Conservation (phyloP, 306 rosid species). For the Ammopiptanthus mongolicus region DNA sequence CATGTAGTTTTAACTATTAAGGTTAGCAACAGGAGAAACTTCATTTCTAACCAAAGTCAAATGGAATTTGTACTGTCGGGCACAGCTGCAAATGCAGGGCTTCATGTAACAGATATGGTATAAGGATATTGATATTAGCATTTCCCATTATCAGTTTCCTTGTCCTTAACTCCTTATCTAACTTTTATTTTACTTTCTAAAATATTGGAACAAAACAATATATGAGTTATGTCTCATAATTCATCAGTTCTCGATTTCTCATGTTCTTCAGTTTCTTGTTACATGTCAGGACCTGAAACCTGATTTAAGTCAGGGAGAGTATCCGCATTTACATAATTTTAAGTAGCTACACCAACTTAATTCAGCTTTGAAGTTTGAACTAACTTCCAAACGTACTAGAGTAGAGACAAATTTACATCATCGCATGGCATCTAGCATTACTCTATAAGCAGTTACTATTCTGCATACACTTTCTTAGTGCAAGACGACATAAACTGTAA, state of each 20-base stretch:
- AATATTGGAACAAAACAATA: not conserved
- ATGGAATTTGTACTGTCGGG: slow-evolving; percentile 14
- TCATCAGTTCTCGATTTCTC: not conserved
- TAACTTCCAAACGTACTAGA: slow-evolving; percentile 24
- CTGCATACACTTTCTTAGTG: slow-evolving; percentile 2
- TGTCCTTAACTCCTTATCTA: slow-evolving; percentile 9
- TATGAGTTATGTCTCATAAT: not conserved
- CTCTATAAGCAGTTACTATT: slow-evolving; percentile 11
- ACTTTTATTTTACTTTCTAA: not conserved
- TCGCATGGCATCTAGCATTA: slow-evolving; percentile 25
- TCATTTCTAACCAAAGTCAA: not conserved
- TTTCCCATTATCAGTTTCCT: slow-evolving; percentile 3
- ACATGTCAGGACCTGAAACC: slow-evolving; percentile 32
- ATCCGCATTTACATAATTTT: slow-evolving; percentile 21
- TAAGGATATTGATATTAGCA: not conserved
- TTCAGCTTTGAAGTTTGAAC: slow-evolving; percentile 19
- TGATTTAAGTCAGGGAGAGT: slow-evolving; percentile 15
- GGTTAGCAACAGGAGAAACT: not conserved
- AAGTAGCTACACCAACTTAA: slow-evolving; percentile 13
- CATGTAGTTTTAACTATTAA: not conserved
- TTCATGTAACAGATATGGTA: not conserved
- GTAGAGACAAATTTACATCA: slow-evolving; percentile 25
- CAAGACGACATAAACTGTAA: slow-evolving; percentile 10
- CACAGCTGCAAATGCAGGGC: not conserved
- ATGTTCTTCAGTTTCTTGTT: slow-evolving; percentile 25